Percentiles rank a stretch among this genome's conserved stretches.
These are phyloP conservation scores for Ettlia oleoabundans DNA, from an alignment of 139 green algal genomes.

Conservation along the genomic window DNA sequence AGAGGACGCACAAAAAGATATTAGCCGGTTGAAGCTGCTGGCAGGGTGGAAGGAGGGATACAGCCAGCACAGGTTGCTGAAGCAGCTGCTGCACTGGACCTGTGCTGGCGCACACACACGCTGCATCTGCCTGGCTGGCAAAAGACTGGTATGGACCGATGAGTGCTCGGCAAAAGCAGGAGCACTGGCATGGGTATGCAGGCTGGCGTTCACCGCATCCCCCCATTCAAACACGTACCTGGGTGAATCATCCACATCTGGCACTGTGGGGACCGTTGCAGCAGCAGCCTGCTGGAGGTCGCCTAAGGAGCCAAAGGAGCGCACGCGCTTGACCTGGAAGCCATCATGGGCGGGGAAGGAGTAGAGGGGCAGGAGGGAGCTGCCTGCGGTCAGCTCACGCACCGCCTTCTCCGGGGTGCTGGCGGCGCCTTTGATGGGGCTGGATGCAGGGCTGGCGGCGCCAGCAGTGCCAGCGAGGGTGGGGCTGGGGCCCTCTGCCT, in stretches of 20 bases:
- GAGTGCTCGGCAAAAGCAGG: too few species aligned
- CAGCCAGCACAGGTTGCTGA: too few species aligned
- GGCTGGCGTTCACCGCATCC: background rate
- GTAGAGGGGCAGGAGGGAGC: constrained; percentile 44
- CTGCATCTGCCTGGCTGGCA: too few species aligned
- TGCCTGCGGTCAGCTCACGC: constrained; percentile 21
- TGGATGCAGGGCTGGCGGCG: background rate
- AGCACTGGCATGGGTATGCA: too few species aligned
- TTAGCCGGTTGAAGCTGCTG: too few species aligned
- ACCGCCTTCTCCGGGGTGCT: constrained; percentile 45
- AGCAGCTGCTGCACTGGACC: too few species aligned
- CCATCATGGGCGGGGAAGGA: constrained; percentile 35
- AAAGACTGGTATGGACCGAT: too few species aligned
- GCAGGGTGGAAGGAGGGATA: too few species aligned
- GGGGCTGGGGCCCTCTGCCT: too few species aligned
- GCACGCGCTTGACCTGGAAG: constrained; percentile 47
- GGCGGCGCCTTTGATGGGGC: background rate
- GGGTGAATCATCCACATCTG: constrained; percentile 41
- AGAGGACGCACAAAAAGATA: too few species aligned
- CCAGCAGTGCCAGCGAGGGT: too few species aligned
- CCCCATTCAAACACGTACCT: background rate
- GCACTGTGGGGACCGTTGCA: constrained; percentile 39
- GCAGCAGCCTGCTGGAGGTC: background rate
- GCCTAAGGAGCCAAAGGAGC: constrained; percentile 64
- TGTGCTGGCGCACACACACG: too few species aligned